Evolutionary conservation across 2,329 filamentous ascomycete genomes (phyloP).

Genomic region (Apiospora arundinis): DNA sequence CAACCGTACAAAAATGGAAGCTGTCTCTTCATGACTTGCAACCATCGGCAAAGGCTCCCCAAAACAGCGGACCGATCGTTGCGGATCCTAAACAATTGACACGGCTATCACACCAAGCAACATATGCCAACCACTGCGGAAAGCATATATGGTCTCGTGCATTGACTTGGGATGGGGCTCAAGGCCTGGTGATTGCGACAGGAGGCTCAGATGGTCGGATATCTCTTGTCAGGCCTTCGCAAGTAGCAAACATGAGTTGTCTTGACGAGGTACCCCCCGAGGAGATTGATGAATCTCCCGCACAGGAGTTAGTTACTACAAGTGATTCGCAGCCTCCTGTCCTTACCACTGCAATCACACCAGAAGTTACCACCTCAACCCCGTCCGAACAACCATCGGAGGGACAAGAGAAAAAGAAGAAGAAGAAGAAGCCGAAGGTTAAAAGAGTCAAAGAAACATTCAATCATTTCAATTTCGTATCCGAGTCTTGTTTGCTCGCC

Average conservation of each 20-base stretch:
- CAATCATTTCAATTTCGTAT: constrained; percentile 69
- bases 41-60: neutral
- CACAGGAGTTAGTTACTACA: neutral
- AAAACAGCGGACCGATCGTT: neutral
- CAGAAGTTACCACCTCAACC: neutral
- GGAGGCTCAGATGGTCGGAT: constrained; percentile 86
- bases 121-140: constrained; percentile 73
- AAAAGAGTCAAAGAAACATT: constrained; percentile 54
- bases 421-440: constrained; percentile 31
- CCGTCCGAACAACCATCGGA: neutral
- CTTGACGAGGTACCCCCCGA: neutral
- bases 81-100: constrained; percentile 25
- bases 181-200: constrained; percentile 62
- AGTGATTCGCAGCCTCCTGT: neutral
- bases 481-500: constrained; percentile 57
- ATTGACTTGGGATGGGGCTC: constrained; percentile 36
- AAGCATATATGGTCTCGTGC: constrained; percentile 90
- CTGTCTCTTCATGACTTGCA: constrained; percentile 48
- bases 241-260: neutral
- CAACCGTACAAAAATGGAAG: constrained; percentile 76
- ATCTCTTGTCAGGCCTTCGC: constrained; percentile 48
- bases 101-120: constrained; percentile 58
- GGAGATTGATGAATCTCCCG: no score
- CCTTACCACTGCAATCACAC: neutral
- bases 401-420: constrained; percentile 31